Conservation (phyloP, 2,329 filamentous ascomycete genomes). For the Exutisphaerella laricina region DNA sequence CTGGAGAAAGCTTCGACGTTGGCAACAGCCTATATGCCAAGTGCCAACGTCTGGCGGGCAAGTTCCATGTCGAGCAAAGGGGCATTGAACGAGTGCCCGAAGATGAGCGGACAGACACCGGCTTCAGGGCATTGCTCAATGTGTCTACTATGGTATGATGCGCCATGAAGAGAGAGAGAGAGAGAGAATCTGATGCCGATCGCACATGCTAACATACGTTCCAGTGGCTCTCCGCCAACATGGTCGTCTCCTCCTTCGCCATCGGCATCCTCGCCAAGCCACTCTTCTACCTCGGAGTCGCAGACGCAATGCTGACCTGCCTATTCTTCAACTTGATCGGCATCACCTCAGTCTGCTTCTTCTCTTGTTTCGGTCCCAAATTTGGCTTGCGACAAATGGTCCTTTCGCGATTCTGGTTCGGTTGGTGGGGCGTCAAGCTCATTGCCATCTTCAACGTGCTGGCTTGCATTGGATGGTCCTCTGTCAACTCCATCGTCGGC, state of each 20-base stretch:
- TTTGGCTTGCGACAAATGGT: conserved; percentile 78
- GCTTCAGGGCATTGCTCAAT: conserved; percentile 51
- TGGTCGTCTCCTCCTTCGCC: conserved; percentile 71
- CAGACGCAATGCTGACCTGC: conserved; percentile 65
- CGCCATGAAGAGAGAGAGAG: not conserved
- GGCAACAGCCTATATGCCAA: conserved; percentile 53
- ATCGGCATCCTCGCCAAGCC: conserved; percentile 67
- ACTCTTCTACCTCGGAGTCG: conserved; percentile 64
- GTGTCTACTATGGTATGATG: conserved; percentile 62
- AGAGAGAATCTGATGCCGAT: conserved; percentile 10
- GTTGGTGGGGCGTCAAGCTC: conserved; percentile 39
- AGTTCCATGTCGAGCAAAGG: conserved; percentile 64
- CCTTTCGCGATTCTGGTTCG: conserved; percentile 71
- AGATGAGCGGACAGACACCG: conserved; percentile 61
- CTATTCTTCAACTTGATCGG: conserved; percentile 72
- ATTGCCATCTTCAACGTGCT: conserved; percentile 65
- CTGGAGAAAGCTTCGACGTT: conserved; percentile 54
- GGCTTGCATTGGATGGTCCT: conserved; percentile 68
- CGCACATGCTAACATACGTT: not conserved
- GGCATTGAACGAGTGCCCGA: conserved; percentile 71
- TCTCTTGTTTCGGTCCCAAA: conserved; percentile 67
- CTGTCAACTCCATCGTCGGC: conserved; percentile 74
- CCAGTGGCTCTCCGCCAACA: conserved; percentile 71
- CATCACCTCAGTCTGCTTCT: conserved; percentile 67
- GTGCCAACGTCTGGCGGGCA: conserved; percentile 58